Percentiles rank a stretch among this genome's conserved stretches.
phyloP scores from a whole-genome alignment of 371 early-diverging fungal genomes.

The Actinomortierella wolfii region DNA sequence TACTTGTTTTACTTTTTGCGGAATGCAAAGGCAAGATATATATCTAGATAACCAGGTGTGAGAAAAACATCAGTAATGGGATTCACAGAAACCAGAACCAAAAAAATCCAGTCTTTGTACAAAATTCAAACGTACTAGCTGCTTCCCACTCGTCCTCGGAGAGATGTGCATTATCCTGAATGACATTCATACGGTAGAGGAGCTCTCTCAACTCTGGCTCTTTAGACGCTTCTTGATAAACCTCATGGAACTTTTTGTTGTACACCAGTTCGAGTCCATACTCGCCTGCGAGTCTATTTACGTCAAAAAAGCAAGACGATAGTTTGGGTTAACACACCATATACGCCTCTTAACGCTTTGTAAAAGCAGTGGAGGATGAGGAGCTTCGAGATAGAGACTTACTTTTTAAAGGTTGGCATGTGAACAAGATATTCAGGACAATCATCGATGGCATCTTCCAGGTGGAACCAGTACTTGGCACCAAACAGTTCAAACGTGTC shows the following conservation, averaged over 20 bases:
- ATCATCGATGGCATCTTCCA: constrained; percentile 96
- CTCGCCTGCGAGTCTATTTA: constrained; percentile 76
- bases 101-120: not conserved
- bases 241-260: constrained; percentile 81
- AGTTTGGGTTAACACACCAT: not conserved
- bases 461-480: constrained; percentile 89
- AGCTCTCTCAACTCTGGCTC: constrained; percentile 58
- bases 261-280: constrained; percentile 77
- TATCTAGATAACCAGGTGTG: constrained; percentile 48
- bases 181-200: constrained; percentile 83
- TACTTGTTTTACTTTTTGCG: constrained; percentile 42
- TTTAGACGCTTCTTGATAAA: constrained; percentile 66
- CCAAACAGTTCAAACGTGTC: constrained; percentile 75
- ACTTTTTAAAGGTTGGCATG: constrained; percentile 79
- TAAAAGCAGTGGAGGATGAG: too few species aligned
- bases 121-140: constrained; percentile 57
- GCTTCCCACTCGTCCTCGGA: constrained; percentile 94
- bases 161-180: constrained; percentile 69
- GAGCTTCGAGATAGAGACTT: too few species aligned
- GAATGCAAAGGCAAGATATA: constrained; percentile 66
- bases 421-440: constrained; percentile 98
- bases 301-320: not conserved
- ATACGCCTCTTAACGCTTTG: too few species aligned
- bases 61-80: too few species aligned
- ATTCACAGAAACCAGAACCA: not conserved